Evolutionary conservation across 2,329 filamentous ascomycete species (phyloP).

Genomic region (Exophiala xenobiotica): DNA sequence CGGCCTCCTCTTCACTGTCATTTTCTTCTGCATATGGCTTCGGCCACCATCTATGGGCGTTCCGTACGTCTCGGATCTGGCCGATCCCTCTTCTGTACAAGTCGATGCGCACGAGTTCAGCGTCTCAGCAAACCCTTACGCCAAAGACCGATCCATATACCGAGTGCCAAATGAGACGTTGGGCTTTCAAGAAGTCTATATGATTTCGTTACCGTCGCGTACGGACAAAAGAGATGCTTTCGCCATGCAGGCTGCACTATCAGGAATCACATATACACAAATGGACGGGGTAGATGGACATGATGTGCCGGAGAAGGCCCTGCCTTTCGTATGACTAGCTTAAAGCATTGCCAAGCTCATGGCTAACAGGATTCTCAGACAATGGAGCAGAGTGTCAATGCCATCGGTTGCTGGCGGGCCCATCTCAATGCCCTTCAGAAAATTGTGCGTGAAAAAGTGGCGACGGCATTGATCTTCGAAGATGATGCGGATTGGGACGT

Average conservation of each 20-base stretch:
- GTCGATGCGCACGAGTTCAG: background rate
- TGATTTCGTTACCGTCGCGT: slow-evolving; percentile 48
- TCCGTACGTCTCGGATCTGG: background rate
- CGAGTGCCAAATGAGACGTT: slow-evolving; percentile 24
- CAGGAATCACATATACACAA: slow-evolving; percentile 32
- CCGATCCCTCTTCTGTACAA: background rate
- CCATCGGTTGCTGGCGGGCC: slow-evolving; percentile 39
- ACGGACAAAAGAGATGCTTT: slow-evolving; percentile 53
- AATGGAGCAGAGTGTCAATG: slow-evolving; percentile 19
- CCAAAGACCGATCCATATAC: slow-evolving; percentile 1
- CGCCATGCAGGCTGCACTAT: slow-evolving; percentile 43
- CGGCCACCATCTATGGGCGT: background rate
- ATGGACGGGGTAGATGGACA: slow-evolving; percentile 26
- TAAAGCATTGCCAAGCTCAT: background rate
- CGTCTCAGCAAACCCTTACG: slow-evolving; percentile 1
- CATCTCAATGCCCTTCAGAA: slow-evolving; percentile 41
- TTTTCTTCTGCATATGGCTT: slow-evolving; percentile 14
- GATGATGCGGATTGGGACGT: slow-evolving; percentile 61
- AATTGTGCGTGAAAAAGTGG: slow-evolving; percentile 48
- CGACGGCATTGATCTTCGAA: slow-evolving; percentile 55
- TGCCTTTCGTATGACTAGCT: slow-evolving; percentile 19
- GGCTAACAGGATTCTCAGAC: slow-evolving; percentile 14
- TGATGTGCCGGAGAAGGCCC: slow-evolving; percentile 23
- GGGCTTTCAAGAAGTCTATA: slow-evolving; percentile 43
- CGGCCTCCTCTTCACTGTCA: slow-evolving; percentile 6